Evolutionary conservation across 2,329 filamentous ascomycete species (phyloP).

Genomic region (Monilinia polystroma): DNA sequence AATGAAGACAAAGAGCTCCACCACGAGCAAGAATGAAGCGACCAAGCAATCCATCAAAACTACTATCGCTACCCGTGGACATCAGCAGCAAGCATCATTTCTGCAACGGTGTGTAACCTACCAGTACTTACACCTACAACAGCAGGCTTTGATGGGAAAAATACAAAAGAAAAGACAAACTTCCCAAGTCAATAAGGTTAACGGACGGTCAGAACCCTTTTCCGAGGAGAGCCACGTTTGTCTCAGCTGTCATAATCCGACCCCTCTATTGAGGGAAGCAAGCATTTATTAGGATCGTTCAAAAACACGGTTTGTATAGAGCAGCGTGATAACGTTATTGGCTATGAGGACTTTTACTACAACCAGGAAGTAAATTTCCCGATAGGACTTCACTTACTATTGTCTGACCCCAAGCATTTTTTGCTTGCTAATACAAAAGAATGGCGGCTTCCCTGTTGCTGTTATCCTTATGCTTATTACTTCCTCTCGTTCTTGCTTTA

Average conservation of each 20-base stretch:
- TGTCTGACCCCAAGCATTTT: slow-evolving; percentile 4
- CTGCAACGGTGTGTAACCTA: too few relatives aligned
- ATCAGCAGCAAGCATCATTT: background rate
- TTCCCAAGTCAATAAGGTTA: background rate
- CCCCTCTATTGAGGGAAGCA: background rate
- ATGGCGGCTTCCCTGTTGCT: slow-evolving; percentile 15
- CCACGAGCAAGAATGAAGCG: slow-evolving; percentile 9
- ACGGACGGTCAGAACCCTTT: background rate
- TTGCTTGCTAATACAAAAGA: slow-evolving; percentile 15
- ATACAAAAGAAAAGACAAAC: background rate
- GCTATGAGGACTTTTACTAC: slow-evolving; percentile 14
- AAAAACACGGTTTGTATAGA: slow-evolving; percentile 4
- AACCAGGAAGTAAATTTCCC: slow-evolving; percentile 18
- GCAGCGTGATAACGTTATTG: slow-evolving; percentile 22
- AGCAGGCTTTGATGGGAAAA: background rate
- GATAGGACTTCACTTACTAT: slow-evolving; percentile 9
- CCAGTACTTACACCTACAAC: too few relatives aligned
- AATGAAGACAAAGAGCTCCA: background rate
- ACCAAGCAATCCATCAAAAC: slow-evolving; percentile 2
- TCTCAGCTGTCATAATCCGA: slow-evolving; percentile 15
- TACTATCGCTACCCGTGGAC: too few relatives aligned
- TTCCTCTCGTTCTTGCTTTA: slow-evolving; percentile 17
- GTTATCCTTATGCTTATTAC: slow-evolving; percentile 9
- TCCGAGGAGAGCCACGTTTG: slow-evolving; percentile 17
- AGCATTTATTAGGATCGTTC: background rate